A percentile compares a stretch with the other conserved stretches of the same genome.
phyloP scores from a whole-genome alignment of 2,329 filamentous ascomycete species.

The Fusarium concolor region DNA sequence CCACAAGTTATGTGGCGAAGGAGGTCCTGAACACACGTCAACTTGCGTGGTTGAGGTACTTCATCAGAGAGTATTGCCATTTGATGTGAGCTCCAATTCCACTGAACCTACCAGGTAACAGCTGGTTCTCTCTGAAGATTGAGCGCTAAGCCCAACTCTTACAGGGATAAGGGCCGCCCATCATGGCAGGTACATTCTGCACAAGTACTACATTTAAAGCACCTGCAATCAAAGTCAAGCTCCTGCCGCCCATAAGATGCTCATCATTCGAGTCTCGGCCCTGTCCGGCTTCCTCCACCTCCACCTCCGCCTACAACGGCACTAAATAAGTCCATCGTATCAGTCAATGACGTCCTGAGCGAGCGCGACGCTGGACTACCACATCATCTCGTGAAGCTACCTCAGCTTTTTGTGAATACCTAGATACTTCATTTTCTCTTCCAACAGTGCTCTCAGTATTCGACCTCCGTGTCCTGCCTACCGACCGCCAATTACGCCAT shows the following conservation, averaged over 20 bases:
- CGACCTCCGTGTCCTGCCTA: conserved; percentile 4
- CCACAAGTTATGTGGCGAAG: background rate
- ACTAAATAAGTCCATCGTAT: conserved; percentile 36
- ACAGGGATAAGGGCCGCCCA: conserved; percentile 2
- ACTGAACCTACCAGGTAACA: conserved; percentile 2
- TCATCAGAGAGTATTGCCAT: background rate
- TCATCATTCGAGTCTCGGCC: conserved; percentile 35
- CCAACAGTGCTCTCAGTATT: background rate
- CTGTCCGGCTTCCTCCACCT: conserved; percentile 36
- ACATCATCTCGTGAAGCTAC: conserved; percentile 13
- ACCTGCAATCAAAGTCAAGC: background rate
- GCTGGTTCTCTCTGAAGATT: background rate
- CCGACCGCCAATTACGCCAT: conserved; percentile 51
- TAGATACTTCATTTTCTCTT: conserved; percentile 6
- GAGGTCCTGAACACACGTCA: no score
- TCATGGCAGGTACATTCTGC: background rate
- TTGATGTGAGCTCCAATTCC: background rate
- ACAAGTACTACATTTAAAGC: conserved; percentile 1
- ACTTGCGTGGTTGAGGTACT: background rate
- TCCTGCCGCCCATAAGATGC: conserved; percentile 1
- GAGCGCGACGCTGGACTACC: conserved; percentile 25
- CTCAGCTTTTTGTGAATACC: conserved; percentile 14
- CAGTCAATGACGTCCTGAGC: conserved; percentile 46
- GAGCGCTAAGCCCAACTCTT: background rate
- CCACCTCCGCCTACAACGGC: conserved; percentile 35